A percentile compares a stretch with the other conserved stretches of the same genome.
Evolutionary conservation across 371 early-diverging fungal species (phyloP).

Genomic region (Mucor saturninus): DNA sequence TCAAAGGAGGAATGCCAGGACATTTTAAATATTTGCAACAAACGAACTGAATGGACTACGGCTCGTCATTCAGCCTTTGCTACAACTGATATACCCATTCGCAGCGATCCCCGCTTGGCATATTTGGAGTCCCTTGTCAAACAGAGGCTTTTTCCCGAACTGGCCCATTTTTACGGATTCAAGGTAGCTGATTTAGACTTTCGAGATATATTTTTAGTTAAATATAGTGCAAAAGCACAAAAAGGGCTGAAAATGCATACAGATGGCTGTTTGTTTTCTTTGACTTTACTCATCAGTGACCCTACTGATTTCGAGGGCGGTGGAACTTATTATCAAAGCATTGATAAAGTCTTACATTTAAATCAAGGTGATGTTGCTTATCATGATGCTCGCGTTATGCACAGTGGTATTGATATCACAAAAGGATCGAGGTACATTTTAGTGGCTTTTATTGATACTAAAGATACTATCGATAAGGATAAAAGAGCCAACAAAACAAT

Average conservation of each 20-base stretch:
- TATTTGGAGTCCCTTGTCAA: conserved; percentile 29
- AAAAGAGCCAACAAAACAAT: conserved; percentile 11
- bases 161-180: conserved; percentile 42
- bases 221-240: conserved; percentile 54
- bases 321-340: conserved; percentile 55
- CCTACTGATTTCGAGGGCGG: conserved; percentile 64
- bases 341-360: conserved; percentile 33
- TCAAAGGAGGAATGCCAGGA: conserved; percentile 31
- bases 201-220: conserved; percentile 62
- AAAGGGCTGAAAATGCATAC: conserved; percentile 52
- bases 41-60: conserved; percentile 44
- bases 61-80: conserved; percentile 62
- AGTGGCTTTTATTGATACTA: conserved; percentile 66
- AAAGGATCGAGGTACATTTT: conserved; percentile 51
- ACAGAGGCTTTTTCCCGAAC: conserved; percentile 22
- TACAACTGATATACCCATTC: conserved; percentile 59
- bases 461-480: conserved; percentile 46
- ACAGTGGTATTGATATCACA: conserved; percentile 55
- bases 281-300: conserved; percentile 60
- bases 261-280: conserved; percentile 65
- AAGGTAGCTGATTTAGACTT: conserved; percentile 51
- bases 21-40: conserved; percentile 31
- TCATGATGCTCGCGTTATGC: conserved; percentile 56
- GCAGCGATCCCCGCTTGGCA: conserved; percentile 6
- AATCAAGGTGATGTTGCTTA: conserved; percentile 57